Conservation (phyloP, 2,329 filamentous ascomycete genomes). For the Didymella segeticola region DNA sequence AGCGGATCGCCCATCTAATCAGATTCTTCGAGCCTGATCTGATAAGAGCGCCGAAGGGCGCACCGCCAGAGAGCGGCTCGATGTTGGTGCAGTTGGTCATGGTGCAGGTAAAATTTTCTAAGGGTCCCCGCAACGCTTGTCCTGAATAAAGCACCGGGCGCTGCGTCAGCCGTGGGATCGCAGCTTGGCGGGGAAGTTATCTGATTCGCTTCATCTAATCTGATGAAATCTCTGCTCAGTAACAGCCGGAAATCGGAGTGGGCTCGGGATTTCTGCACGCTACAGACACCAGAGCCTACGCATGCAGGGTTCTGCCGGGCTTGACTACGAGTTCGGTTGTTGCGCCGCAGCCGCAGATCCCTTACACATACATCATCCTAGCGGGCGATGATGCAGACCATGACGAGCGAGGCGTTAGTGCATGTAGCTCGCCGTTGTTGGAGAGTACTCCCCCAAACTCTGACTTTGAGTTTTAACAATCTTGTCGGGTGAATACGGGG, state of each 20-base stretch:
- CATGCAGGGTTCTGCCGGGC: conserved; percentile 32
- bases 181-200: conserved; percentile 25
- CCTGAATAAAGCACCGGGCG: conserved; percentile 15
- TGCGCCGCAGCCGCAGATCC: conserved; percentile 24
- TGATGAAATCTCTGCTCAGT: conserved; percentile 28
- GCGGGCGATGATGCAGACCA: conserved; percentile 16
- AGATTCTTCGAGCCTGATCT: conserved; percentile 30
- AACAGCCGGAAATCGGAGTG: conserved; percentile 28
- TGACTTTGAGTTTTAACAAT: conserved; percentile 12
- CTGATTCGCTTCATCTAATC: conserved; percentile 34
- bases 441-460: background rate
- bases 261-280: conserved; percentile 21
- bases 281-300: conserved; percentile 17
- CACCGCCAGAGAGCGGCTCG: conserved; percentile 19
- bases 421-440: background rate
- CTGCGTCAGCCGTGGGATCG: conserved; percentile 28
- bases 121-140: conserved; percentile 36
- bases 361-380: conserved; percentile 22
- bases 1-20: conserved; percentile 34
- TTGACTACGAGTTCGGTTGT: conserved; percentile 29
- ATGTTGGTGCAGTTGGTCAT: conserved; percentile 26
- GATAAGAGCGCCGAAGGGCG: conserved; percentile 35
- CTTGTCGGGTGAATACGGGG: conserved; percentile 1
- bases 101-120: conserved; percentile 38
- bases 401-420: conserved; percentile 37